These are phyloP conservation scores for Zoysia pacifica DNA, from an alignment of 176 grass and related monocot species.

Conservation along the genomic window DNA sequence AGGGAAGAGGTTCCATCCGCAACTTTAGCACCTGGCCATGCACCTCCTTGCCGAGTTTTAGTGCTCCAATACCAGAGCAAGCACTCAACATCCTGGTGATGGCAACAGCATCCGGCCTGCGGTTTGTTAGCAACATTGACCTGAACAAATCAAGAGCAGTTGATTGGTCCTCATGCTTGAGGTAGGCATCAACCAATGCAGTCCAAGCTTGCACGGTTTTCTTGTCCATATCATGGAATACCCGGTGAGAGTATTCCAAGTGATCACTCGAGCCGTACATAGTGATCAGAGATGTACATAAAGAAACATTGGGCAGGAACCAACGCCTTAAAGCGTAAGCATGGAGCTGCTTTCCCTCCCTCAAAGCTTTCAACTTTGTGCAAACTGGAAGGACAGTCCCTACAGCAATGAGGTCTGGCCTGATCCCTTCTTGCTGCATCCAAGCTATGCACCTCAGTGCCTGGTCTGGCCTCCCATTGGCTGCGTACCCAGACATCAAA, in stretches of 20 bases:
- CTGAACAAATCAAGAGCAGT: constrained; percentile 69
- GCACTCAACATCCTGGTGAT: constrained; percentile 72
- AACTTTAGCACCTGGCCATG: constrained; percentile 72
- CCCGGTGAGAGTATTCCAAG: constrained; percentile 57
- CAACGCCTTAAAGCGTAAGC: constrained; percentile 73
- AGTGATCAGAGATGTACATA: constrained; percentile 82
- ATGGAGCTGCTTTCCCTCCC: constrained; percentile 74
- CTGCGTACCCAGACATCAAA: constrained; percentile 87
- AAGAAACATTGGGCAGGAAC: constrained; percentile 75
- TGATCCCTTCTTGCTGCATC: constrained; percentile 92
- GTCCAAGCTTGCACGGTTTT: constrained; percentile 89
- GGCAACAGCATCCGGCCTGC: constrained; percentile 68
- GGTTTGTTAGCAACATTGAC: constrained; percentile 58
- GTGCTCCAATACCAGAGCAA: constrained; percentile 44
- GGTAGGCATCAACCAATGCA: constrained; percentile 74
- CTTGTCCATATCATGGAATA: constrained; percentile 70
- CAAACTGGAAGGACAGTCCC: constrained; percentile 84
- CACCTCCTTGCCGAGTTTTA: constrained; percentile 62
- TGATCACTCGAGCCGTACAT: constrained; percentile 59
- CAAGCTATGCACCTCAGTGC: constrained; percentile 78
- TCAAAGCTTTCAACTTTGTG: constrained; percentile 61
- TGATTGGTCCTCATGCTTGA: constrained; percentile 62
- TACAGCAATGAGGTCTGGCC: constrained; percentile 68
- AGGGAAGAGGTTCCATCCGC: constrained; percentile 53
- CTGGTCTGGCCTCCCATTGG: constrained; percentile 71